Base-by-base conservation (phyloP, 805 yeast species). In the Ogataea siamensis region DNA sequence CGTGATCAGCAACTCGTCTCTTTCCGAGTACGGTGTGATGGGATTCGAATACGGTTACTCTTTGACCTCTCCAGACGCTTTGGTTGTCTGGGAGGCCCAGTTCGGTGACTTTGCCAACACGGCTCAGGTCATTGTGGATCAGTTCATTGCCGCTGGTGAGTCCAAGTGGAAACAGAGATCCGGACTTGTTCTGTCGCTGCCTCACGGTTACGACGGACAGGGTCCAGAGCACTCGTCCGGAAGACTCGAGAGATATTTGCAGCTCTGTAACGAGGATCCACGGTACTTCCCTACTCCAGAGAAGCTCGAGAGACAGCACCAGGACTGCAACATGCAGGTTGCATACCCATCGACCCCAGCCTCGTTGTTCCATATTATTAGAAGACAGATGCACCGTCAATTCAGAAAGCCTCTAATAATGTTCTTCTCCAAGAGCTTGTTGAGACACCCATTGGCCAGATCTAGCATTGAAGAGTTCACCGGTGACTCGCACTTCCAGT, bases 181-280 rank as follows among this genome's bases (percentile, higher is more conserved):
- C 10, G 99, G 99, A 64, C 63, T 93, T 43, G 95, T 93, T 25
- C 70, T 93, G 54, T 87, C 97, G 3, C 76, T 93, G 67, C 99
- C 99, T 42, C 99, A 93, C 64, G 99, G 99, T 71, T 93, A 89
- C 66, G 99, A 93, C 64, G 99, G 99, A 52, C 99, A 93, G 73
- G 99, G 99, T 58, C 98, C 99, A 51, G 99, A 93, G 73, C 99
- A 93, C 70, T 93, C 99, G 18, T 86, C 96, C 40, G 98, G 95
- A 58, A 83, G 98, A 76, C 68, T 93, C 39, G 99, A 93, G 73
- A 83, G 99, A 73, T 93, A 88, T 71, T 75, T 93, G 67, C 96
- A 87, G 72, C 69, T 93, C 61, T 83, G 96, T 60, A 89, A 89
- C 63, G 99, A 93, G 71, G 99, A 93, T 66, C 87, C 87, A 57